phyloP scores from a whole-genome alignment of 305 asterid genomes.

The Rubia tinctorum region DNA sequence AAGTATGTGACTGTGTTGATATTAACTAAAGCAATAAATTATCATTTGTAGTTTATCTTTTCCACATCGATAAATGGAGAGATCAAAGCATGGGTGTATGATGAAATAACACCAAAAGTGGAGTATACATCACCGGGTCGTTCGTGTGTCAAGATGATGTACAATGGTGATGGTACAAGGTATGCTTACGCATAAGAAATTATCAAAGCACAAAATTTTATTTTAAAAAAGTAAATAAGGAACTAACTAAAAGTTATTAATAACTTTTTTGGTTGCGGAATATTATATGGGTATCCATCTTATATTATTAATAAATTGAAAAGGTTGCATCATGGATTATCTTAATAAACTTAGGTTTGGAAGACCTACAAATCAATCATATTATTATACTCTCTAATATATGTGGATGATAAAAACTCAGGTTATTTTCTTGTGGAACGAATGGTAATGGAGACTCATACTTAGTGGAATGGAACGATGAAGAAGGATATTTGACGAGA shows the following conservation, averaged over 20 bases:
- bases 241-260: too few relatives aligned
- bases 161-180: conserved; percentile 55
- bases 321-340: too few relatives aligned
- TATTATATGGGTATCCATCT: too few relatives aligned
- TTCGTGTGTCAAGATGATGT: conserved; percentile 57
- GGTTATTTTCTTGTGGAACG: conserved; percentile 82
- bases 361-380: too few relatives aligned
- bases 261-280: too few relatives aligned
- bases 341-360: too few relatives aligned
- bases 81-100: conserved; percentile 66
- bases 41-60: conserved; percentile 39
- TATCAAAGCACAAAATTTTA: too few relatives aligned
- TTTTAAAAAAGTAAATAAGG: too few relatives aligned
- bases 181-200: conserved; percentile 4
- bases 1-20: too few relatives aligned
- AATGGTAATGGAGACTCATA: conserved; percentile 49
- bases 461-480: conserved; percentile 65
- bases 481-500: conserved; percentile 44
- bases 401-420: conserved; percentile 1
- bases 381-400: too few relatives aligned
- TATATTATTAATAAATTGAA: too few relatives aligned
- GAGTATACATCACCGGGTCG: conserved; percentile 45
- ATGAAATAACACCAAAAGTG: conserved; percentile 38
- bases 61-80: conserved; percentile 63
- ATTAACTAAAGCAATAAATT: too few relatives aligned